These are phyloP conservation scores for Backusella australiensis DNA, from an alignment of 192 early-diverging fungal genomes.

Conservation along the genomic window DNA sequence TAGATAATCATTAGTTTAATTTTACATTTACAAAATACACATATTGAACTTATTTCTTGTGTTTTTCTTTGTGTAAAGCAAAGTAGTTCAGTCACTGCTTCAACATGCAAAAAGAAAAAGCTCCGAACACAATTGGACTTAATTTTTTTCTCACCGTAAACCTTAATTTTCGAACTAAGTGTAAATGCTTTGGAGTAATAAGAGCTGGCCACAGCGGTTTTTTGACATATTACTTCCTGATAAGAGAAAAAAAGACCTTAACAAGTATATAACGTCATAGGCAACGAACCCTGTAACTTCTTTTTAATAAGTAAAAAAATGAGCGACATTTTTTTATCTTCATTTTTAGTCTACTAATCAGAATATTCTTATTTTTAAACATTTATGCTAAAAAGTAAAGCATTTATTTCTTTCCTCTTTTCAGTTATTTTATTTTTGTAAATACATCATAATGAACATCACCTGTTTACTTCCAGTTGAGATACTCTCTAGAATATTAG, in stretches of 20 bases:
- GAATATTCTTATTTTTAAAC: not conserved
- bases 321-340: no score
- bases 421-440: not conserved
- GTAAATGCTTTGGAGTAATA: not conserved
- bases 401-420: not conserved
- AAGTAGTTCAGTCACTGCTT: no score
- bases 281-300: not conserved
- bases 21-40: not conserved
- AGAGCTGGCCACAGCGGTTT: not conserved
- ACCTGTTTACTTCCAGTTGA: conserved; percentile 11
- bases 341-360: not conserved
- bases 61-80: no score
- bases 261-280: not conserved
- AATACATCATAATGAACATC: not conserved
- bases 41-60: no score
- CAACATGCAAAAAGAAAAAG: not conserved
- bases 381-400: not conserved
- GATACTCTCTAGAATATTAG: conserved; percentile 14
- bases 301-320: no score
- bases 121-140: not conserved
- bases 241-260: not conserved
- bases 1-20: not conserved
- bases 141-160: not conserved
- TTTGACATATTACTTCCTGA: not conserved
- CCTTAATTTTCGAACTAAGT: not conserved